These are phyloP conservation scores for Colletotrichum graminicola DNA, from an alignment of 2,329 filamentous ascomycete genomes.

Conservation along the genomic window DNA sequence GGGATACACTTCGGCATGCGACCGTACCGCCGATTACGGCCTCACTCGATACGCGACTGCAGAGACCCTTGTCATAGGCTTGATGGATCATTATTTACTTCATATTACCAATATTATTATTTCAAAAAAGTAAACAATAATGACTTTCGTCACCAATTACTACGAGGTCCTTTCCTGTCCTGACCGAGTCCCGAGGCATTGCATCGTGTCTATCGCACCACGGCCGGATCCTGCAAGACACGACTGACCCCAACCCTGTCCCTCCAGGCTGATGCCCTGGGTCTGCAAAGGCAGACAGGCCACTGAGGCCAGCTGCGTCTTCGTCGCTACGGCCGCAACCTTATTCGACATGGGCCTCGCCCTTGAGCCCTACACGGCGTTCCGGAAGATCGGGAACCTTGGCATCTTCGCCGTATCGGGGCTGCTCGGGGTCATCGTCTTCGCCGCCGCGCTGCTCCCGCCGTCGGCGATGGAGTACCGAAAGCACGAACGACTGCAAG, in stretches of 20 bases:
- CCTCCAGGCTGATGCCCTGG: conserved; percentile 1
- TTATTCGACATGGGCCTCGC: background rate
- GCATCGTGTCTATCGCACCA: too few relatives aligned
- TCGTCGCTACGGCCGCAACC: background rate
- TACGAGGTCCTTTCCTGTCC: conserved; percentile 17
- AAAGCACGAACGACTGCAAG: background rate
- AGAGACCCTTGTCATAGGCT: too few relatives aligned
- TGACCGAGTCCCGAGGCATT: background rate
- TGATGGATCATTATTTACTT: too few relatives aligned
- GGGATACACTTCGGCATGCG: too few relatives aligned
- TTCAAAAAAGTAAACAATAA: too few relatives aligned
- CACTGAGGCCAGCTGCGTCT: background rate
- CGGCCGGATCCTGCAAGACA: too few relatives aligned
- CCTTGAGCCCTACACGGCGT: background rate
- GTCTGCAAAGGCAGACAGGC: background rate
- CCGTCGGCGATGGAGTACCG: background rate
- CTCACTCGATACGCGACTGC: too few relatives aligned
- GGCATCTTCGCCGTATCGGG: conserved; percentile 16
- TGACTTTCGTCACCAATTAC: background rate
- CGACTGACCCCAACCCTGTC: background rate
- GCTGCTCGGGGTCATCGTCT: conserved; percentile 2
- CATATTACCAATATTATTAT: too few relatives aligned
- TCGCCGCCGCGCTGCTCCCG: background rate
- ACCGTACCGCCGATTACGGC: too few relatives aligned
- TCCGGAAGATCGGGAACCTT: background rate